phyloP scores from a whole-genome alignment of 331 rosid genomes.

The Acacia concinna region DNA sequence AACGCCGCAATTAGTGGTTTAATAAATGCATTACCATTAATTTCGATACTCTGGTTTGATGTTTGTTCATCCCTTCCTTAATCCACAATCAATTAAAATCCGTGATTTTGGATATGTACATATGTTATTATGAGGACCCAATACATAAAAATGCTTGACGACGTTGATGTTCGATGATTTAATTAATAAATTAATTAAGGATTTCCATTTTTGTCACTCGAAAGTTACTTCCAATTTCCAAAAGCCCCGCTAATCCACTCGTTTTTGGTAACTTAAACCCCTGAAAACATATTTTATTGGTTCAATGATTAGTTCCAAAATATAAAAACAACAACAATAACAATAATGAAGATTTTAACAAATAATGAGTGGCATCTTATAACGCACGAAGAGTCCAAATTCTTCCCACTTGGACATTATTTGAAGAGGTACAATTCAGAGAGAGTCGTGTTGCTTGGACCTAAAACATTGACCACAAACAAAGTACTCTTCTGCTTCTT shows the following conservation, averaged over 20 bases:
- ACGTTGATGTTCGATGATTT: constrained; percentile 1
- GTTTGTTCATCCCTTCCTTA: constrained; percentile 12
- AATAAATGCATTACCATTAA: constrained; percentile 14
- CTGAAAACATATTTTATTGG: not conserved
- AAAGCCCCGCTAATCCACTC: constrained; percentile 22
- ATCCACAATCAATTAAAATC: constrained; percentile 23
- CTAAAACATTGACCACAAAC: constrained; percentile 36
- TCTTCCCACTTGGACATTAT: constrained; percentile 48
- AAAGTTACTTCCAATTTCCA: constrained; percentile 33
- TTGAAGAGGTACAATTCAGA: constrained; percentile 3
- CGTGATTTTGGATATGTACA: constrained; percentile 14
- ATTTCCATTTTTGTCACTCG: constrained; percentile 25
- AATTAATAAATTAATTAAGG: not conserved
- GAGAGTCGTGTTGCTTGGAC: constrained; percentile 21
- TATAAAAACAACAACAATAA: not conserved
- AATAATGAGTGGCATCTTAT: constrained; percentile 26
- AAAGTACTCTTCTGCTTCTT: not conserved
- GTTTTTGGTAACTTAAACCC: constrained; percentile 4
- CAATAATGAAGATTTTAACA: not conserved
- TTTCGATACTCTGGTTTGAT: constrained; percentile 38
- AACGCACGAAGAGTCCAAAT: constrained; percentile 43
- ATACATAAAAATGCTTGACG: constrained; percentile 36
- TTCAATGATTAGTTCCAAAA: constrained; percentile 27
- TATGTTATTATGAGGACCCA: constrained; percentile 27
- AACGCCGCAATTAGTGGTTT: constrained; percentile 8